Conservation (phyloP, 345 rosid genomes). For the Syzygium grande region DNA sequence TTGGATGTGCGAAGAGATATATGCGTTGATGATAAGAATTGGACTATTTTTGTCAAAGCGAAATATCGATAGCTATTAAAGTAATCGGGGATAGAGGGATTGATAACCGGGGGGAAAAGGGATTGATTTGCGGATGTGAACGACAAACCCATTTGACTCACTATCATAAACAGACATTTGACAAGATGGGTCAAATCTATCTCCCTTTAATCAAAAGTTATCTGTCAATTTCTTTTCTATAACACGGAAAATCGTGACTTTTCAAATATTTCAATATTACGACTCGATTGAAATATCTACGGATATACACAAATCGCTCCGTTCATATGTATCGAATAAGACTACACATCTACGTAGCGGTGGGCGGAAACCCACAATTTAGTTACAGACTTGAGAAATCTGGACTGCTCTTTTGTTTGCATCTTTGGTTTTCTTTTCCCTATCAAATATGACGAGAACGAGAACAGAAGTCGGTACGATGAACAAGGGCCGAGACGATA, state of each 20-base stretch:
- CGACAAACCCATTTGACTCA: background rate
- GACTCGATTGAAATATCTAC: rapidly evolving
- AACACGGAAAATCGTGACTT: background rate
- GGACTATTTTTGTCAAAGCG: background rate
- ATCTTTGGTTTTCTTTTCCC: background rate
- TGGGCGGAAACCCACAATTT: background rate
- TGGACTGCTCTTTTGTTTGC: background rate
- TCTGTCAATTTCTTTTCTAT: background rate
- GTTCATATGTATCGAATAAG: background rate
- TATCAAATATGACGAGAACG: background rate
- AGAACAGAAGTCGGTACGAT: background rate
- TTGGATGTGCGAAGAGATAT: background rate
- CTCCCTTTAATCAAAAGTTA: rapidly evolving
- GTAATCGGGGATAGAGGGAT: background rate
- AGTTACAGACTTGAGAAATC: background rate
- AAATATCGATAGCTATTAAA: background rate
- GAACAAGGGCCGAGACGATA: background rate
- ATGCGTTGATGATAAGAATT: background rate
- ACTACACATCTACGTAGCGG: background rate
- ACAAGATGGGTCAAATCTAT: background rate
- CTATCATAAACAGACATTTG: background rate
- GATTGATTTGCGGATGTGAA: rapidly evolving
- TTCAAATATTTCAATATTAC: background rate
- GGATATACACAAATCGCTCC: rapidly evolving
- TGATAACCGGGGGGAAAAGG: background rate